phyloP scores from a whole-genome alignment of 495 filamentous ascomycete genomes.

The Podospora pseudocomata region DNA sequence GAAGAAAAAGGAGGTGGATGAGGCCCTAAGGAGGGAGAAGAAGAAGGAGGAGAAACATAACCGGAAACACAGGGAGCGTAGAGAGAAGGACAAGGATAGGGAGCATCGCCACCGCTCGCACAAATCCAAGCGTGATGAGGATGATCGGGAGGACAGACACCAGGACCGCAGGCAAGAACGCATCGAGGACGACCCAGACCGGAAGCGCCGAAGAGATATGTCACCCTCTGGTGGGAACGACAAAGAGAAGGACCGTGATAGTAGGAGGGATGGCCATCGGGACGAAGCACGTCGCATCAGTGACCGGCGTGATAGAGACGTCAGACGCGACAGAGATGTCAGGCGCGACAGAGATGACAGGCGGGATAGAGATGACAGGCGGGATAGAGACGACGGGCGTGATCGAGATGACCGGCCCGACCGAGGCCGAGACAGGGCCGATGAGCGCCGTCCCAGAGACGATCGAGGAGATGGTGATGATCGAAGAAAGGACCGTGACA shows the following conservation, averaged over 20 bases:
- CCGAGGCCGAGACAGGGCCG: constrained; percentile 28
- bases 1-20: constrained; percentile 82
- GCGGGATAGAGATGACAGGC: background rate
- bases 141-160: constrained; percentile 15
- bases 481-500: constrained; percentile 21
- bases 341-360: constrained; percentile 16
- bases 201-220: background rate
- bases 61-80: constrained; percentile 37
- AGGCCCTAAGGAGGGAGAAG: constrained; percentile 57
- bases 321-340: constrained; percentile 17
- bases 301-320: constrained; percentile 6
- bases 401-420: constrained; percentile 22
- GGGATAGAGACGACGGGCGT: background rate
- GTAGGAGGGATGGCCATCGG: constrained; percentile 23
- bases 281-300: constrained; percentile 27
- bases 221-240: background rate
- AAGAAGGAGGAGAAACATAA: constrained; percentile 36
- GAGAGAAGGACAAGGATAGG: constrained; percentile 19
- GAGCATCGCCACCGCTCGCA: constrained; percentile 30
- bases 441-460: constrained; percentile 18
- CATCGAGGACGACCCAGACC: constrained; percentile 13
- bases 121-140: constrained; percentile 24
- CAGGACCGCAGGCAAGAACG: constrained; percentile 11
- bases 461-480: constrained; percentile 26
- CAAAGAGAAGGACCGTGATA: constrained; percentile 16